These are phyloP conservation scores for Fusarium haematococcum DNA, from an alignment of 2,329 filamentous ascomycete genomes.

Conservation along the genomic window DNA sequence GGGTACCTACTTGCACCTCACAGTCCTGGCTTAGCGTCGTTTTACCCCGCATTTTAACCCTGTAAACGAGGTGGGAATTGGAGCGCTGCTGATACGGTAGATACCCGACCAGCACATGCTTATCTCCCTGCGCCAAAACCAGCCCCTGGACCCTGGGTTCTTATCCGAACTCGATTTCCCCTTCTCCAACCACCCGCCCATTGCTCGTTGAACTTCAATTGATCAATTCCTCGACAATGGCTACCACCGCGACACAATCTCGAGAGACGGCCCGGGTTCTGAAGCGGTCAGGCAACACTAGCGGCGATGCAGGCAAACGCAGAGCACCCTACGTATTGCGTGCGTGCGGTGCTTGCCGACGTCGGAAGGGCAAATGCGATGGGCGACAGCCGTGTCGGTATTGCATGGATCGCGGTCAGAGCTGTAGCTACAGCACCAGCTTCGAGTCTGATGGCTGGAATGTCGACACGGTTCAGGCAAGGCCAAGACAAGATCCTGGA, in stretches of 20 bases:
- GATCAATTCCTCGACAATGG: neutral
- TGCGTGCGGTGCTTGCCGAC: constrained; percentile 41
- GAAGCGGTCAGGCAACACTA: neutral
- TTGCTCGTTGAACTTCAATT: neutral
- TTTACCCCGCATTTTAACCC: neutral
- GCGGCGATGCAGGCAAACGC: neutral
- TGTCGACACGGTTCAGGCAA: neutral
- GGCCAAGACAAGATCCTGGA: neutral
- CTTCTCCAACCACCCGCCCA: neutral
- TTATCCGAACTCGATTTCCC: neutral
- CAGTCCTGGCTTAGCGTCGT: neutral
- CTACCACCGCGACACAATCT: neutral
- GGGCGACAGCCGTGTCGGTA: constrained; percentile 37
- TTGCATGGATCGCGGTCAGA: constrained; percentile 23
- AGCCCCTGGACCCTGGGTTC: neutral
- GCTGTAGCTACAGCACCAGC: constrained; percentile 24
- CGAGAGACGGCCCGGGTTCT: neutral
- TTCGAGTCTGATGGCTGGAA: neutral
- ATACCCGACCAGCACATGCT: neutral
- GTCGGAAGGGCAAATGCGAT: constrained; percentile 41
- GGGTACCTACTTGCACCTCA: neutral
- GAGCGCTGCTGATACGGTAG: neutral
- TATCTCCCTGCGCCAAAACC: neutral
- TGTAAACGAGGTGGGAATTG: neutral
- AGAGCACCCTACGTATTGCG: constrained; percentile 37